Conservation (phyloP, 352 stramenopile genomes). For the Blastocystis sp. region DNA sequence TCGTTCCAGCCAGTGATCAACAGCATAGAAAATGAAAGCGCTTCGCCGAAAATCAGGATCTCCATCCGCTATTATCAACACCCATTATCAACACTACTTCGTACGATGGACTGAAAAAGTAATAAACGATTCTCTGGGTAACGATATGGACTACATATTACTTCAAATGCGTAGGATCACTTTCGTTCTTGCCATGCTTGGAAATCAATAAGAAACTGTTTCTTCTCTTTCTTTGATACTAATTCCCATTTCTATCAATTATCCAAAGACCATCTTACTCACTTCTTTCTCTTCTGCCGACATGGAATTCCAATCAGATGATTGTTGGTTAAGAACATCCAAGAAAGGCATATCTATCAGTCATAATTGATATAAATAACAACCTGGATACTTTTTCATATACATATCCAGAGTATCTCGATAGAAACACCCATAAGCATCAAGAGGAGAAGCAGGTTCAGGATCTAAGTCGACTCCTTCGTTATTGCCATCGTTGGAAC, state of each 20-base stretch:
- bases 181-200: background rate
- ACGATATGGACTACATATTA: background rate
- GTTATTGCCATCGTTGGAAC: too few species aligned
- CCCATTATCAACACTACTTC: background rate
- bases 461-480: background rate
- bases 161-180: background rate
- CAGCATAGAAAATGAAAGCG: background rate
- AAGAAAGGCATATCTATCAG: background rate
- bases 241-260: conserved; percentile 39
- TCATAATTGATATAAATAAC: background rate
- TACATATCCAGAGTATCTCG: background rate
- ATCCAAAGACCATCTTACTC: background rate
- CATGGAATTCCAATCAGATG: background rate
- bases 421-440: background rate
- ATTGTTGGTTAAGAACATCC: background rate
- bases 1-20: background rate
- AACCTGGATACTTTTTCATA: background rate
- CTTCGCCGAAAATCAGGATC: background rate
- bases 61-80: background rate
- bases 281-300: background rate
- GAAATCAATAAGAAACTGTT: background rate
- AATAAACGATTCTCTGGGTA: background rate
- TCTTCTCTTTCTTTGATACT: background rate
- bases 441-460: too few species aligned
- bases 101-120: background rate